A percentile compares a stretch with the other conserved stretches of the same genome.
Evolutionary conservation across 2,329 filamentous ascomycete genomes (phyloP).

Genomic region (Aureobasidium musti): DNA sequence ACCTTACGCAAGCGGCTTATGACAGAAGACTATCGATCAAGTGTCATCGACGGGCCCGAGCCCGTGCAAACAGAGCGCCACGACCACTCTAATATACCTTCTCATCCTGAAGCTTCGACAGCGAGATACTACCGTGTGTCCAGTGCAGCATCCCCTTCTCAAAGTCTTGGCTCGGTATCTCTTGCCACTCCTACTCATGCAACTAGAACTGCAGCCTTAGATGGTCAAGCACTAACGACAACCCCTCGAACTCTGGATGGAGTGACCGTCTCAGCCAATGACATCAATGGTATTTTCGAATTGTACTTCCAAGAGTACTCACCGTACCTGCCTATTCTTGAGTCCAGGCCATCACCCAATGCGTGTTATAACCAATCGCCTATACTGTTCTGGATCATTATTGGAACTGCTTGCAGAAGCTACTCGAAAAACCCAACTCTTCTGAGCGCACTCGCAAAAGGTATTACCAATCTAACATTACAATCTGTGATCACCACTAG

Average conservation of each 20-base stretch:
- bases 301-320: constrained; percentile 15
- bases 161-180: background rate
- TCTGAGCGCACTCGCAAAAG: background rate
- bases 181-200: background rate
- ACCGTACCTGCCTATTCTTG: background rate
- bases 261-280: constrained; percentile 4
- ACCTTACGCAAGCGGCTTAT: constrained; percentile 13
- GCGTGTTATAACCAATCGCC: constrained; percentile 7
- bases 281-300: constrained; percentile 13
- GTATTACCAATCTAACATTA: background rate
- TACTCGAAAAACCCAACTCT: constrained; percentile 10
- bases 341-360: background rate
- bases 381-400: constrained; percentile 7
- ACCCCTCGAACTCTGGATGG: constrained; percentile 14
- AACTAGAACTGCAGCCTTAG: background rate
- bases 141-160: background rate
- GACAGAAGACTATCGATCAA: background rate
- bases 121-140: background rate
- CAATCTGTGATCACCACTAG: background rate
- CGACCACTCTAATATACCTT: background rate
- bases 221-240: constrained; percentile 5
- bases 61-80: background rate
- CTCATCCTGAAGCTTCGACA: background rate
- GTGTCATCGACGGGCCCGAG: too few relatives aligned
- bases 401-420: constrained; percentile 23